Evolutionary conservation across 176 grass and related monocot genomes (phyloP), one percentile per base, ranked within the genome.

Genomic region (Oryza australiensis): DNA sequence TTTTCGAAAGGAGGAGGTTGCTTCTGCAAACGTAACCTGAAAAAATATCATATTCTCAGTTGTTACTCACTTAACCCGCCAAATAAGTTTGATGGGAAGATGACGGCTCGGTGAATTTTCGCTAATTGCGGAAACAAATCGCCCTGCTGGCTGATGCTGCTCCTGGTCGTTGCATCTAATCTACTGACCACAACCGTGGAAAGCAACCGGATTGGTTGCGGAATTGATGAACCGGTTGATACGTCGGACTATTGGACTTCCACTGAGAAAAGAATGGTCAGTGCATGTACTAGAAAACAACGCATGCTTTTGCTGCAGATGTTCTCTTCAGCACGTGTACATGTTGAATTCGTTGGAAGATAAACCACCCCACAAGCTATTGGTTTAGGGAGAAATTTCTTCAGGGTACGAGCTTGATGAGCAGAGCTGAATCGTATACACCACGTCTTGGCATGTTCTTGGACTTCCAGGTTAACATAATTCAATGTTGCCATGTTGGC

Each of bases 331-430:
- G 49, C 18, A 20, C 49, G 22, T 55, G 49, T 7, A 51, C 48
- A 22, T n/a, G 53, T 57, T 57, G 53, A 57, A 57, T 53, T 53
- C 48, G 59, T 74, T 65, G 80, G 80, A 23, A 66, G 69, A 60
- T 75, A 83, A 83, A 74, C 81, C 81, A 83, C 71, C 45, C 42
- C 71, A 40, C 72, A 74, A 65, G 80, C 57, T 74, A 73, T 45
- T 13, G 15, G n/a, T 51, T 72, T 43, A 16, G 38, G 16, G 4
- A 59, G 53, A 59, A 23, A n/a, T 59, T 23, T 23, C 12, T 59
- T 59, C 22, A 1, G 18, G 14, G 53, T 23, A 59, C 53, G 53
- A 59, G n/a, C 53, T 23, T 59, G 53, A 23, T 59, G 22, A 23
- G 22, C 20, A 59, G 7, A 59, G 22, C 53, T 23, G 53, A 59